Percentiles rank a stretch among this genome's conserved stretches.
Evolutionary conservation across 2,329 filamentous ascomycete species (phyloP).

Genomic region (Cladosporium sp.): DNA sequence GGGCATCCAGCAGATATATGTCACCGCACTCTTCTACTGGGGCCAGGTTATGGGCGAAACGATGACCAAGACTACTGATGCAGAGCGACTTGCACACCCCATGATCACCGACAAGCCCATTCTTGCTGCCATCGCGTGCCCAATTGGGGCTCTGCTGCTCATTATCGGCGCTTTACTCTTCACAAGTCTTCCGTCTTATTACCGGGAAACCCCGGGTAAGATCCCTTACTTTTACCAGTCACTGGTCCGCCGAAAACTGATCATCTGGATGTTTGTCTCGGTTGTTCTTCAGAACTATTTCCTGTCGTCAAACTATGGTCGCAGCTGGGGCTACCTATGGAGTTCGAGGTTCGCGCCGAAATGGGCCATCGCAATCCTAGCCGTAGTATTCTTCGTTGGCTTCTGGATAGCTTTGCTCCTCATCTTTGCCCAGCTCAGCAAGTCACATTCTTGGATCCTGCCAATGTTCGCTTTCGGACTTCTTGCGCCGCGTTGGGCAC

Average conservation of each 20-base stretch:
- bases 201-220: slow-evolving; percentile 48
- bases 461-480: slow-evolving; percentile 66
- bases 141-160: slow-evolving; percentile 58
- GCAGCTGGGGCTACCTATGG: slow-evolving; percentile 66
- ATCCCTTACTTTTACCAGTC: slow-evolving; percentile 65
- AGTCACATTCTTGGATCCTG: slow-evolving; percentile 63
- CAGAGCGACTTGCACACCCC: neutral
- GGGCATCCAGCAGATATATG: slow-evolving; percentile 65
- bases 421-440: slow-evolving; percentile 54
- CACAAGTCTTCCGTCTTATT: slow-evolving; percentile 57
- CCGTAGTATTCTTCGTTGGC: slow-evolving; percentile 53
- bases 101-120: slow-evolving; percentile 11
- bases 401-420: slow-evolving; percentile 56
- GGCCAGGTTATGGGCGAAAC: slow-evolving; percentile 52
- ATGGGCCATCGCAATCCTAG: slow-evolving; percentile 58
- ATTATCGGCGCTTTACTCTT: slow-evolving; percentile 54
- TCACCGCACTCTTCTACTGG: slow-evolving; percentile 68
- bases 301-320: slow-evolving; percentile 62
- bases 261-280: slow-evolving; percentile 65
- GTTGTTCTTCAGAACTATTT: slow-evolving; percentile 67
- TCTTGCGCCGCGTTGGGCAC: slow-evolving; percentile 63
- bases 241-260: slow-evolving; percentile 60
- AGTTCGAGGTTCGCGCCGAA: slow-evolving; percentile 53
- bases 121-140: slow-evolving; percentile 52
- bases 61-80: slow-evolving; percentile 39